phyloP scores from a whole-genome alignment of 2,329 filamentous ascomycete species.

The Cordyceps javanica region DNA sequence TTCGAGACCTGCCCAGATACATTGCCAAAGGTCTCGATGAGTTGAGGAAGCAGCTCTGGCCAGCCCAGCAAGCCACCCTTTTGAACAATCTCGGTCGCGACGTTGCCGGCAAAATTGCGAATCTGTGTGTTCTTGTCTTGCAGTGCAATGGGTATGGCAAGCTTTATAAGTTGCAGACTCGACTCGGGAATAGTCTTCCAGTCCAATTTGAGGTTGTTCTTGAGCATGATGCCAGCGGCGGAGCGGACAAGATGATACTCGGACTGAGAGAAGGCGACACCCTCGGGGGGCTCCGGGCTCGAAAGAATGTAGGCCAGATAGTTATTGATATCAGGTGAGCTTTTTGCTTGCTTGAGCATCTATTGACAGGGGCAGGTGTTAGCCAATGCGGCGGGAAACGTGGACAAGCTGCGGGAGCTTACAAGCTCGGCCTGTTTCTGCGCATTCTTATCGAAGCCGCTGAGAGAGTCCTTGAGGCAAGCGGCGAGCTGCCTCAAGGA shows the following conservation, averaged over 20 bases:
- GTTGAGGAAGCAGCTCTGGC: constrained; percentile 82
- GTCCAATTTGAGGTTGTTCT: constrained; percentile 77
- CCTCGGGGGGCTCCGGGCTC: constrained; percentile 55
- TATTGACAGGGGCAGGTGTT: constrained; percentile 34
- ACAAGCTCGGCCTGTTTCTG: constrained; percentile 89
- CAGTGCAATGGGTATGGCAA: constrained; percentile 69
- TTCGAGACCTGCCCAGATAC: constrained; percentile 58
- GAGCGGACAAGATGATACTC: constrained; percentile 74
- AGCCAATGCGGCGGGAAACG: constrained; percentile 16
- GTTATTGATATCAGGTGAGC: constrained; percentile 90
- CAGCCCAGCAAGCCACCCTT: constrained; percentile 81
- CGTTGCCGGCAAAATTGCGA: constrained; percentile 82
- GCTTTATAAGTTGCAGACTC: constrained; percentile 71
- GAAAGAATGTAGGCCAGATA: constrained; percentile 91
- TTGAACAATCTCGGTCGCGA: constrained; percentile 86
- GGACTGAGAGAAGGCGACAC: constrained; percentile 50
- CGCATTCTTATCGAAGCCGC: constrained; percentile 68
- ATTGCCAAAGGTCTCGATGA: constrained; percentile 74
- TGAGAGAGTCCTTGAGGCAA: constrained; percentile 88
- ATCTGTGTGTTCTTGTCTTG: constrained; percentile 79
- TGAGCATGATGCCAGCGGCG: constrained; percentile 88
- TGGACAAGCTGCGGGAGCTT: constrained; percentile 27
- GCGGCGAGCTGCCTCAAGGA: constrained; percentile 82
- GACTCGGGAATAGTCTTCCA: constrained; percentile 70
- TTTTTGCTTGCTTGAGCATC: constrained; percentile 90